Conservation (phyloP, 176 grass and related monocot genomes). For the Musa itinerans region DNA sequence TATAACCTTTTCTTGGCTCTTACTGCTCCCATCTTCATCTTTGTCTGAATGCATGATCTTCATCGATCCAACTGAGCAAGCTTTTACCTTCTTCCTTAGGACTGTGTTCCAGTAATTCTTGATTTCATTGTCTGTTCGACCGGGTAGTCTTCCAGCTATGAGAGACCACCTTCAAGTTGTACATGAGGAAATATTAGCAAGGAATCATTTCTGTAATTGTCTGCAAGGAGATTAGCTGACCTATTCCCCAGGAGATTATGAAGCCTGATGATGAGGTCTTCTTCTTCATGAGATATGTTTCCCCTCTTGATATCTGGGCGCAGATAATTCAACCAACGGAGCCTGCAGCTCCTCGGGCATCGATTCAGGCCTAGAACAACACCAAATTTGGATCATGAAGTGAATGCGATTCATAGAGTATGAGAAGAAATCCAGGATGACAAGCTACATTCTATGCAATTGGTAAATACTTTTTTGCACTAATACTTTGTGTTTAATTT, state of each 20-base stretch:
- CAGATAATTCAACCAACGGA: slow-evolving; percentile 14
- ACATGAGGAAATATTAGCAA: background rate
- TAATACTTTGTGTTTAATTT: no score
- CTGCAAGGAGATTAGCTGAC: background rate
- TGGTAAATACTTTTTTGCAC: no score
- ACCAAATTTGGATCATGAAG: background rate
- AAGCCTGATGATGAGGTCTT: slow-evolving; percentile 14
- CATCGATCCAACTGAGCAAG: background rate
- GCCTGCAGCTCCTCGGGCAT: slow-evolving; percentile 13
- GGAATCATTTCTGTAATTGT: background rate
- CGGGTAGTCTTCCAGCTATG: slow-evolving; percentile 6
- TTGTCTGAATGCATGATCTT: background rate
- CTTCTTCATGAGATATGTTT: slow-evolving; percentile 12
- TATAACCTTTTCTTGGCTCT: background rate
- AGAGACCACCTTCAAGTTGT: slow-evolving; percentile 4
- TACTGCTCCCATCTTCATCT: background rate
- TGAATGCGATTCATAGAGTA: background rate
- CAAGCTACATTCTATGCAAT: no score
- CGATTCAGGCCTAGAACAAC: slow-evolving; percentile 9
- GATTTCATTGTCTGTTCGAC: slow-evolving; percentile 10
- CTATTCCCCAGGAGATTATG: slow-evolving; percentile 14
- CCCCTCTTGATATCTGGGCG: slow-evolving; percentile 15
- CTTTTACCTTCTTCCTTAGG: background rate
- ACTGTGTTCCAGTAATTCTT: slow-evolving; percentile 8
- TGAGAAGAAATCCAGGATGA: no score